A percentile compares a stretch with the other conserved stretches of the same genome.
phyloP scores from a whole-genome alignment of 805 yeast species.

The Monosporozyma aerobia region DNA sequence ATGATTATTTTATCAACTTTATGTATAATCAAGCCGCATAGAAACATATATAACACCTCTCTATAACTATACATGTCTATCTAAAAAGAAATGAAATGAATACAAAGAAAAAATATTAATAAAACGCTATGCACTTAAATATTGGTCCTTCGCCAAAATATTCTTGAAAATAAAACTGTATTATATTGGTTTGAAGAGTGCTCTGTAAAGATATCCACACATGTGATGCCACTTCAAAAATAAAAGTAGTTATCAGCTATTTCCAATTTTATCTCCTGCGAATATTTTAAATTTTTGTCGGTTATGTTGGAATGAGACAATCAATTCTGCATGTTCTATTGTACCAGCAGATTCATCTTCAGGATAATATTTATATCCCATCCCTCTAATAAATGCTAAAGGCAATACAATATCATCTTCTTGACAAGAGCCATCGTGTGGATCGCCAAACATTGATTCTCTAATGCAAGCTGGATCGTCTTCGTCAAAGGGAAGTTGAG shows the following conservation, averaged over 20 bases:
- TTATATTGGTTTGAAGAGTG: neutral
- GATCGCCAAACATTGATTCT: conserved; percentile 7
- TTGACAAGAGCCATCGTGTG: conserved; percentile 6
- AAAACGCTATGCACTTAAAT: neutral
- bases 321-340: conserved; percentile 12
- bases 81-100: neutral
- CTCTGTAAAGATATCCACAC: neutral
- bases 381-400: conserved; percentile 12
- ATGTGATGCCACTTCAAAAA: neutral
- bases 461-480: conserved; percentile 6
- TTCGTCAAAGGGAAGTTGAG: conserved; percentile 12
- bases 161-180: neutral
- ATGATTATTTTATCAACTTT: neutral
- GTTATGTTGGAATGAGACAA: conserved; percentile 2
- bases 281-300: conserved; percentile 5
- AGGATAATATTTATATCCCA: conserved; percentile 17
- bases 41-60: neutral
- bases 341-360: conserved; percentile 5
- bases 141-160: neutral
- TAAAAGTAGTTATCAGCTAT: neutral
- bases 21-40: neutral
- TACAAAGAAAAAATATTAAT: neutral
- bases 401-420: conserved; percentile 16
- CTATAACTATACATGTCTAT: neutral
- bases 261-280: neutral